phyloP scores from a whole-genome alignment of 768 basidiomycete species.

The Goffeauzyma gilvescens region DNA sequence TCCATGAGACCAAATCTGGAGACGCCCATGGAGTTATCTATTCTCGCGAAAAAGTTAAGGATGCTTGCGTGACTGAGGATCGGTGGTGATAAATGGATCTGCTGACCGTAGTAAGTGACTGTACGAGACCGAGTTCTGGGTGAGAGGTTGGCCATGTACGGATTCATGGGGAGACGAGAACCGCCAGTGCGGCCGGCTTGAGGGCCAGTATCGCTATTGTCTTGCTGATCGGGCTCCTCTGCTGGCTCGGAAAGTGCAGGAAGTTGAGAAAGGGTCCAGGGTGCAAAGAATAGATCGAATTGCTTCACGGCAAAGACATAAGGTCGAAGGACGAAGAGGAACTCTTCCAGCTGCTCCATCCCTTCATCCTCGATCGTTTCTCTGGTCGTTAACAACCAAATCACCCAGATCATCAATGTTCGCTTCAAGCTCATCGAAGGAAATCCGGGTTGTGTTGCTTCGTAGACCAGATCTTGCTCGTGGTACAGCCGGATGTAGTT shows the following conservation, averaged over 20 bases:
- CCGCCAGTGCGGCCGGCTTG: no score
- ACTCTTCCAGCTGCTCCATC: conserved; percentile 38
- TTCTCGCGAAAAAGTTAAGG: conserved; percentile 28
- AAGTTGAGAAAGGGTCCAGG: conserved; percentile 31
- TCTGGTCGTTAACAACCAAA: not conserved
- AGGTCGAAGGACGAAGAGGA: conserved; percentile 34
- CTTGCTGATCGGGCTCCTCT: not conserved
- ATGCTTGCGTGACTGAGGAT: conserved; percentile 33
- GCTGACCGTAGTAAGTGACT: conserved; percentile 28
- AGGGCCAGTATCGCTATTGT: no score
- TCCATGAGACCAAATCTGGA: not conserved
- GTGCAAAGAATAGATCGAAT: conserved; percentile 31
- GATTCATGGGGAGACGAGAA: conserved; percentile 13
- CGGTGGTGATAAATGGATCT: conserved; percentile 27
- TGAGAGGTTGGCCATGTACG: conserved; percentile 30
- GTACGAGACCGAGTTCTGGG: conserved; percentile 19
- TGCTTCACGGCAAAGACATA: conserved; percentile 33
- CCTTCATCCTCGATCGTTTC: conserved; percentile 50
- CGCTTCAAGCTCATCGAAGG: conserved; percentile 27
- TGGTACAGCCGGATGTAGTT: conserved; percentile 24
- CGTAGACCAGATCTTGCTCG: conserved; percentile 23
- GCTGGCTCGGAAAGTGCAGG: conserved; percentile 15
- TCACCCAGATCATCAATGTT: conserved; percentile 1
- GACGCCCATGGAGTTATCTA: not conserved
- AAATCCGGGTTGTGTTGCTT: conserved; percentile 30